phyloP scores from a whole-genome alignment of 208 protist genomes.

The Acanthamoeba polyphaga region DNA sequence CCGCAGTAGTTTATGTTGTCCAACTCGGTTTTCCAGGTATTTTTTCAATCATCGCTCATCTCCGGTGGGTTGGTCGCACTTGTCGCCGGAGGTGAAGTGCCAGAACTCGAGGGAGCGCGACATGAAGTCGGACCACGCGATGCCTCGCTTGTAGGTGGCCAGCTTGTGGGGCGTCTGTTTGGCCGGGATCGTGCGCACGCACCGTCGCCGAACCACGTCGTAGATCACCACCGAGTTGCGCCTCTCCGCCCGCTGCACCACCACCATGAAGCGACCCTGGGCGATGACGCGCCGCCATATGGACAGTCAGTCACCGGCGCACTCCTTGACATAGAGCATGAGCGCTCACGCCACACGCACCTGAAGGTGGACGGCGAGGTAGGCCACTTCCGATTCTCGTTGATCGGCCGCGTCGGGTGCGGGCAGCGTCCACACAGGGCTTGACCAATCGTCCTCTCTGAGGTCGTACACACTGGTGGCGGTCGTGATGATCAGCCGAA shows the following conservation, averaged over 20 bases:
- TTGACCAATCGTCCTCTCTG: not conserved
- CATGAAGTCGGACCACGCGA: constrained; percentile 13
- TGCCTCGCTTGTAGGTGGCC: constrained; percentile 11
- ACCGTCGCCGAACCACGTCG: not conserved
- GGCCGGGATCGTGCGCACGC: not conserved
- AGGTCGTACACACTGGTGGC: constrained; percentile 3
- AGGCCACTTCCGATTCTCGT: not conserved
- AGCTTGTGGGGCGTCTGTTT: not conserved
- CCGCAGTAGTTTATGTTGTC: too few relatives aligned
- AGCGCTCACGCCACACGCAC: not conserved
- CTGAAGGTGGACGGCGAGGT: not conserved
- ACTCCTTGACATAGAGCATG: too few relatives aligned
- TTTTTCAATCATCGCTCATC: too few relatives aligned
- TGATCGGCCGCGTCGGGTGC: not conserved
- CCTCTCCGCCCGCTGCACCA: not conserved
- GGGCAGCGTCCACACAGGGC: not conserved
- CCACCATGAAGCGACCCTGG: not conserved
- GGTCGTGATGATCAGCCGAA: not conserved
- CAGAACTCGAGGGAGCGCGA: not conserved
- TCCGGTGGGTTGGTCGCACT: too few relatives aligned
- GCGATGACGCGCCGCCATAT: not conserved
- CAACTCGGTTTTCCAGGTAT: too few relatives aligned
- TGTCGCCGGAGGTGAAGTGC: not conserved
- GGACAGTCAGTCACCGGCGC: not conserved
- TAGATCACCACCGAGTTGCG: not conserved